Evolutionary conservation across 2,329 filamentous ascomycete species (phyloP).

Genomic region (Apiospora aurea): DNA sequence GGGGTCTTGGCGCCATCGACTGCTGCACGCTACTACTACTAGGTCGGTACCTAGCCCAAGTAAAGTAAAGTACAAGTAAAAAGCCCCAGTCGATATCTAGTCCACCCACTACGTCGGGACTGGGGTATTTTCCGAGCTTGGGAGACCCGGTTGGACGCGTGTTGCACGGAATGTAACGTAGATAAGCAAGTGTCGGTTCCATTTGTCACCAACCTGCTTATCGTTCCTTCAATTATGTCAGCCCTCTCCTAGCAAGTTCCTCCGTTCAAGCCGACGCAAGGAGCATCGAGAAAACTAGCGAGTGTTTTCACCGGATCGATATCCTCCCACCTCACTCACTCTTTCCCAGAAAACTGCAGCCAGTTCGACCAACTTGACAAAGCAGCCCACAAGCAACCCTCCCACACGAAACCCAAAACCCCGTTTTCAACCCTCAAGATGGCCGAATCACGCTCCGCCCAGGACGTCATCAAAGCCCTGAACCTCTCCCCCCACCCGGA

Average conservation of each 20-base stretch:
- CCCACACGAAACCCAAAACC: too few species aligned
- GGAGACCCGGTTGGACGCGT: background rate
- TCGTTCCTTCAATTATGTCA: background rate
- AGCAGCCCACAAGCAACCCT: too few species aligned
- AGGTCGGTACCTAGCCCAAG: background rate
- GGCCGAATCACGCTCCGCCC: slow-evolving; percentile 42
- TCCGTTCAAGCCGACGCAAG: background rate
- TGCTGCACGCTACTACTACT: background rate
- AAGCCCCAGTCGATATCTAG: background rate
- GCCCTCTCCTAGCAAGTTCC: background rate
- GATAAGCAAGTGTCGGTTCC: background rate
- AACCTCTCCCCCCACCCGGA: slow-evolving; percentile 53
- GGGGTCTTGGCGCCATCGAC: background rate
- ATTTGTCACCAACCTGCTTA: background rate
- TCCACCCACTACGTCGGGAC: background rate
- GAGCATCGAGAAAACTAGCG: background rate
- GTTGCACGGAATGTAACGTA: background rate
- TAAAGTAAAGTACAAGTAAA: background rate
- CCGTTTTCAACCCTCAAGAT: background rate
- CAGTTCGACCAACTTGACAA: too few species aligned
- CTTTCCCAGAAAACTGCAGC: too few species aligned
- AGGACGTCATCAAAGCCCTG: slow-evolving; percentile 53
- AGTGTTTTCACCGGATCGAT: background rate
- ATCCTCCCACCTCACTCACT: background rate
- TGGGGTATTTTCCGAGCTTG: background rate